These are phyloP conservation scores for Aethionema arabicum DNA, from an alignment of 345 rosid genomes.

Conservation along the genomic window DNA sequence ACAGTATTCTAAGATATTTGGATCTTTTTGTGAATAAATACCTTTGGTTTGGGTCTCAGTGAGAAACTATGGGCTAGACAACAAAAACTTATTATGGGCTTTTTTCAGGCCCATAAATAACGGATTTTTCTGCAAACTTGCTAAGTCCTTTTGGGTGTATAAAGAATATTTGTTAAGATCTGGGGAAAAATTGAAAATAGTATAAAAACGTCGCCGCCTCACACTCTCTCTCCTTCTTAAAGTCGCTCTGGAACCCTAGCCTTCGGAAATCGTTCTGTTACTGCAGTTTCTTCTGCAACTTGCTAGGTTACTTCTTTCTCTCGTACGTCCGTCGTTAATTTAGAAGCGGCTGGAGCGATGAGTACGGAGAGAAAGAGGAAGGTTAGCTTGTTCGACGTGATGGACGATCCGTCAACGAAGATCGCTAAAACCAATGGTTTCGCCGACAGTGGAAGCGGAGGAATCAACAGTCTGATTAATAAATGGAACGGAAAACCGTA, in stretches of 20 bases:
- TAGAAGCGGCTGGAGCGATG: conserved; percentile 34
- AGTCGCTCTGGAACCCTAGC: conserved; percentile 30
- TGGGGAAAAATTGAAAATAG: conserved; percentile 14
- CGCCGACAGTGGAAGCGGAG: conserved; percentile 12
- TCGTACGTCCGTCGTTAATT: not conserved
- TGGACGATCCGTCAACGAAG: conserved; percentile 63
- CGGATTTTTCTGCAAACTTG: not conserved
- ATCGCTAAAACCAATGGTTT: conserved; percentile 31
- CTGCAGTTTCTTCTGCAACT: not conserved
- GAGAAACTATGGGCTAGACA: too few relatives aligned
- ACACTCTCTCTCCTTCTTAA: not conserved
- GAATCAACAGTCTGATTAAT: conserved; percentile 45
- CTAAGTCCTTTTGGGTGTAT: not conserved
- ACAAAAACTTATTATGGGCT: too few relatives aligned
- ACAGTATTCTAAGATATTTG: too few relatives aligned
- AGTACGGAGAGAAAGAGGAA: conserved; percentile 94
- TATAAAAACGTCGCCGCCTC: conserved; percentile 5
- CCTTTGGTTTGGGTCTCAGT: too few relatives aligned
- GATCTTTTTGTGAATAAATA: too few relatives aligned
- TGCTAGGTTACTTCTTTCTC: not conserved
- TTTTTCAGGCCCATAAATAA: conserved; percentile 8
- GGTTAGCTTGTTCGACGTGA: conserved; percentile 89
- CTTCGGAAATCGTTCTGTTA: not conserved
- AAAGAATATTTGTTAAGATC: not conserved
- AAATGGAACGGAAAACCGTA: conserved; percentile 81